Percentiles rank a stretch among this genome's conserved stretches.
Evolutionary conservation across 345 rosid genomes (phyloP).

Genomic region (Conringia planisiliqua): DNA sequence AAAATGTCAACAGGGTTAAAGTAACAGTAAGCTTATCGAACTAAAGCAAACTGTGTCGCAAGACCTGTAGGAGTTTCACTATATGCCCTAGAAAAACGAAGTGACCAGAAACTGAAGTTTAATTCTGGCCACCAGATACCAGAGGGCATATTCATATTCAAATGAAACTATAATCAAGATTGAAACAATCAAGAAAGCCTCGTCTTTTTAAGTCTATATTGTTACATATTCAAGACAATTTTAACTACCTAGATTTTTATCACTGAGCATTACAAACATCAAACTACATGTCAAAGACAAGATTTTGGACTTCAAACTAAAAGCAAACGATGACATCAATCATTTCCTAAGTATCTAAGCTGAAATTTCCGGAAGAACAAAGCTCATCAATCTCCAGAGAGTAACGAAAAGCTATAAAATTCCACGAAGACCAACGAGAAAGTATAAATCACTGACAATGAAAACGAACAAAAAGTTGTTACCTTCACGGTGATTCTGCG

Average conservation of each 20-base stretch:
- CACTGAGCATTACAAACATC: background rate
- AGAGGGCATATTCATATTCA: conserved; percentile 39
- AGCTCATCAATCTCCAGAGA: background rate
- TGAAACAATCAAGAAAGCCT: conserved; percentile 35
- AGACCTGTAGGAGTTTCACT: conserved; percentile 45
- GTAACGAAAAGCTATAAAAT: background rate
- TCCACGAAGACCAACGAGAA: background rate
- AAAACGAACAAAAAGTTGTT: background rate
- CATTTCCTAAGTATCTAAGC: background rate
- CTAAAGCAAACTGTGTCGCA: conserved; percentile 44
- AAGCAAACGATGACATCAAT: background rate
- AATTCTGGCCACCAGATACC: conserved; percentile 81
- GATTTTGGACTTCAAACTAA: background rate
- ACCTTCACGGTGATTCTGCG: conserved; percentile 80
- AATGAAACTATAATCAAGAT: background rate
- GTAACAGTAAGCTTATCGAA: conserved; percentile 34
- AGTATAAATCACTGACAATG: background rate
- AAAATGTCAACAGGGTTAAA: conserved; percentile 33
- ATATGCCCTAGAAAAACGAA: conserved; percentile 68
- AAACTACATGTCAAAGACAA: background rate
- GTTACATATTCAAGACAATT: background rate
- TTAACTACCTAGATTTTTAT: background rate
- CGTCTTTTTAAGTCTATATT: conserved; percentile 14
- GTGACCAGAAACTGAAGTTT: conserved; percentile 50
- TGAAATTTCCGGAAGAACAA: background rate